A percentile compares a stretch with the other conserved stretches of the same genome.
Conservation (phyloP, 352 stramenopile genomes). For the Pilasporangium apinafurcum region DNA sequence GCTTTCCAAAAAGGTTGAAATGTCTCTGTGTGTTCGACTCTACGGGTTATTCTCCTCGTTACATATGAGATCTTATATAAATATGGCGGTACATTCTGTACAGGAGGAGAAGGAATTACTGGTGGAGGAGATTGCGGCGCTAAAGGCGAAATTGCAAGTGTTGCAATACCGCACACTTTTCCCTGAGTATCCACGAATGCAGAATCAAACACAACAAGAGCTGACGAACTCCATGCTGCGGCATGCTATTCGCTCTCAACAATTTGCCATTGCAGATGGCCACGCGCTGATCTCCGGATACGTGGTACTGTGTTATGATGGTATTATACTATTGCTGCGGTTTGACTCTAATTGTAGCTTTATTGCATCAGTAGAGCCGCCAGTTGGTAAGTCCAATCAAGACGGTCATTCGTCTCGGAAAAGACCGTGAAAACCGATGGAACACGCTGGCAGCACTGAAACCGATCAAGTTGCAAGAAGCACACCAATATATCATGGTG, state of each 20-base stretch:
- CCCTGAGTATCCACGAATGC: no score
- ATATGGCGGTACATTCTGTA: no score
- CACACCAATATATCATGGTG: constrained; percentile 14
- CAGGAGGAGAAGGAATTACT: no score
- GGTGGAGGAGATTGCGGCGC: no score
- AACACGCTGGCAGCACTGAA: constrained; percentile 14
- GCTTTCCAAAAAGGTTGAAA: no score
- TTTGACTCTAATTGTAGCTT: background rate
- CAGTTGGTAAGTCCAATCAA: constrained; percentile 21
- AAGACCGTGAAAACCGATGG: constrained; percentile 10
- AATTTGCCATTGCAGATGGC: constrained; percentile 4
- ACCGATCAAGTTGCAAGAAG: constrained; percentile 8
- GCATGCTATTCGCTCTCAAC: constrained; percentile 4
- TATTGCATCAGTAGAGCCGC: constrained; percentile 9
- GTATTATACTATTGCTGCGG: background rate
- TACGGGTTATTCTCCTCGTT: no score
- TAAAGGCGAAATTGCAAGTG: no score
- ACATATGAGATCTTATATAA: no score
- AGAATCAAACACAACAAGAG: no score
- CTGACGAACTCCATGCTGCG: constrained; percentile 7
- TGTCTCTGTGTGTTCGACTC: no score
- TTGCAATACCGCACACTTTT: no score
- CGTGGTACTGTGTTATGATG: constrained; percentile 11
- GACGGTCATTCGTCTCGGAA: constrained; percentile 18
- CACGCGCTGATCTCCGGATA: constrained; percentile 15